A percentile compares a stretch with the other conserved stretches of the same genome.
Conservation (phyloP, 805 yeast genomes). For the Cephaloascus albidus region DNA sequence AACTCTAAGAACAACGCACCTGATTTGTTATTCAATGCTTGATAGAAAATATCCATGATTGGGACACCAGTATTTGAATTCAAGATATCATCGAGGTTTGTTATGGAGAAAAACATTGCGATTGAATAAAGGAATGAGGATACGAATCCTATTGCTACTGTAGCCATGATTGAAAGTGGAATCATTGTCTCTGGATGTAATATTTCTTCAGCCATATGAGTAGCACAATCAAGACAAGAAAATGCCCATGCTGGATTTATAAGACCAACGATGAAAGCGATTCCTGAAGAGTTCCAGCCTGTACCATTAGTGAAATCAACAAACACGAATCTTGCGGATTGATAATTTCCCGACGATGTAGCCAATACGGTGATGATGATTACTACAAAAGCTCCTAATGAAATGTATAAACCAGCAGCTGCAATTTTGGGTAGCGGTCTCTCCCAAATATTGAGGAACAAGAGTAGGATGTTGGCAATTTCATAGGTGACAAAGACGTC, state of each 20-base stretch:
- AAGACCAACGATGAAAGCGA: slow-evolving; percentile 62
- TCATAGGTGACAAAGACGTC: slow-evolving; percentile 46
- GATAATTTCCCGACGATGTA: slow-evolving; percentile 43
- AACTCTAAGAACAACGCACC: slow-evolving; percentile 28
- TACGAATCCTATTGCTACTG: slow-evolving; percentile 29
- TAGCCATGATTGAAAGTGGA: slow-evolving; percentile 28
- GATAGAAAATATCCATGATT: slow-evolving; percentile 28
- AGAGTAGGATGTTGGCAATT: slow-evolving; percentile 28
- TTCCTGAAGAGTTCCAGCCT: slow-evolving; percentile 50
- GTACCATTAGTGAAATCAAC: slow-evolving; percentile 42
- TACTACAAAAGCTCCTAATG: slow-evolving; percentile 42
- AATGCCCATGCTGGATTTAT: slow-evolving; percentile 66
- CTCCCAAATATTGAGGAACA: slow-evolving; percentile 40
- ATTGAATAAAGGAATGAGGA: slow-evolving; percentile 28
- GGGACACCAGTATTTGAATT: slow-evolving; percentile 25
- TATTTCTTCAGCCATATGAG: slow-evolving; percentile 33
- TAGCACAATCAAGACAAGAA: slow-evolving; percentile 34
- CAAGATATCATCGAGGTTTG: slow-evolving; percentile 19
- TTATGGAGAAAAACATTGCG: slow-evolving; percentile 28
- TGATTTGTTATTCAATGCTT: slow-evolving; percentile 21
- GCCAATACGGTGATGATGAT: slow-evolving; percentile 46
- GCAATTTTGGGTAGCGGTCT: slow-evolving; percentile 42
- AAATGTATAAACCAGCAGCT: slow-evolving; percentile 37
- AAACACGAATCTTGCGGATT: slow-evolving; percentile 44
- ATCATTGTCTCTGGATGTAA: slow-evolving; percentile 24